Evolutionary conservation across 2,329 filamentous ascomycete genomes (phyloP), one percentile per base, ranked within the genome.

Genomic region (Ophiostoma australiae): DNA sequence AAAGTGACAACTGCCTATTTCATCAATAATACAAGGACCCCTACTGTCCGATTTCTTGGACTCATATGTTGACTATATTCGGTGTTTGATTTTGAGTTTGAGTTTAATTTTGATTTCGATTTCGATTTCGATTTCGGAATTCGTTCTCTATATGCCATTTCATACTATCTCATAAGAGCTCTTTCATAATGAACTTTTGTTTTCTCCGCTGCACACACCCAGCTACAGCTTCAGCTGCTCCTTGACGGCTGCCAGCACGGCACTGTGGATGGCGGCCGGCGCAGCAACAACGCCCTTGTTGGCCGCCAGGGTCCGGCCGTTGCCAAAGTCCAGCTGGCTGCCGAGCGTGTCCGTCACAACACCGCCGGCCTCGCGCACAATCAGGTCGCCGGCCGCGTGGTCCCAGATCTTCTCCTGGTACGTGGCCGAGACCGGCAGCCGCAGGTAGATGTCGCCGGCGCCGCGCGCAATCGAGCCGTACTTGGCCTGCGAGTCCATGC

Each of bases 331-430:
- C 72, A 99, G 84, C 73, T 88, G 85, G 78, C 91, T 91, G 76
- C 96, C 95, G 73, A 90, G 85, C 58, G 93, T 90, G 80, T 99
- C 96, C 1, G 93, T 96, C 70, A 99, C 94, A 77, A 91, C 84
- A 68, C 95, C 96, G 69, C 95, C 95, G 2, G 95, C 93, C 82
- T 99, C 96, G 71, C 94, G 86, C 58, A 98, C 95, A 75, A 99
- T 94, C 72, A 99, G 82, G 77, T 97, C 94, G 58, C 95, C 95
- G 15, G 94, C 95, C 23, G 95, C 95, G 80, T 99, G 95, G 79
- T 99, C 95, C 95, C 95, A 99, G 76, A 99, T 99, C 87, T 99
- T 99, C 85, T 99, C 95, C 80, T 97, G 89, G 82, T 99, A 99
- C 70, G 90, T 90, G 79, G 88, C 91, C 72, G 78, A 79, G 5